Base-by-base conservation (phyloP, 2,329 filamentous ascomycete genomes). In the Hypoxylon rubiginosum region DNA sequence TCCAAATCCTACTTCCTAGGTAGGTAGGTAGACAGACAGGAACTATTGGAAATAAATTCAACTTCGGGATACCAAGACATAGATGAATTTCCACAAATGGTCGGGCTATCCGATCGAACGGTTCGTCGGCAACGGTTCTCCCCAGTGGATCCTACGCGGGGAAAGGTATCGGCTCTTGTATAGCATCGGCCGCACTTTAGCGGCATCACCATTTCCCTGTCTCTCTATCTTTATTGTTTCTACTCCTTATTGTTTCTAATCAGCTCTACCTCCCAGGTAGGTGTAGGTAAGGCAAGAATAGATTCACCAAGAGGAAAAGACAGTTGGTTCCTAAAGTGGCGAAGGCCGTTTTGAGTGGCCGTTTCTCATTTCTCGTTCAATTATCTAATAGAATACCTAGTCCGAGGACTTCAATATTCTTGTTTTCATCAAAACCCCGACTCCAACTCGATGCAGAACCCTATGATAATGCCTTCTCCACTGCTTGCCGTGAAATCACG, bases 161-260 rank as follows among this genome's bases (percentile, higher is more conserved):
- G 67, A 67, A 67, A 66, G 45, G 52, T 62, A 65, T 71, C 64
- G 67, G 64, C 64, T 69, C 55, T 66, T 70, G 36, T 53, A 58
- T 24, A 45, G 41, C 55, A 34, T 51, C 57, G 34, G 34, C 19
- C 41, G 28, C 21, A 8, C 46, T 41, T 17, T 59, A 41, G 32
- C 62, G 67, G 67, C 59, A 21, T 67, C 56, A 59, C 41, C 45
- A 51, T 57, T 55, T 48, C 53, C 62, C 53, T n/a, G 43, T 32
- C 45, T 13, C n/a, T 17, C 11, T 36, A 10, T n/a, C 3, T 41
- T n/a, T n/a, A n/a, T n/a, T n/a, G n/a, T n/a, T n/a, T n/a, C n/a
- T n/a, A n/a, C n/a, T n/a, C n/a, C n/a, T n/a, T n/a, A n/a, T n/a
- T n/a, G n/a, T n/a, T 10, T 36, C 11, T 39, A 30, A 30, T 30